Conservation (phyloP, 2,329 filamentous ascomycete genomes). For the Paecilomyces niveus region DNA sequence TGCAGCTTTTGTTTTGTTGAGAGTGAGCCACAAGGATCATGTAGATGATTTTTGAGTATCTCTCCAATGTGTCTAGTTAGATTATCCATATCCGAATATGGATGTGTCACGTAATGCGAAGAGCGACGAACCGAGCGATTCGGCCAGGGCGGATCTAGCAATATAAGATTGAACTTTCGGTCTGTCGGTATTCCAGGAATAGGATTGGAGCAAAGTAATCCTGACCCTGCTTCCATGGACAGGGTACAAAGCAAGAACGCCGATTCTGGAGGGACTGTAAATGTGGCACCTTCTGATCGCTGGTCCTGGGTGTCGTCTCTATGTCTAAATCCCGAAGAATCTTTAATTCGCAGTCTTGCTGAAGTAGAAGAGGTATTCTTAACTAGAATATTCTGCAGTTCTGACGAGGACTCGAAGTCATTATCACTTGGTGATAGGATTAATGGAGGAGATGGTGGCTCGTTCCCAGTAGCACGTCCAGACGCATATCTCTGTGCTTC, state of each 20-base stretch:
- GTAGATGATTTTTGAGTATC: slow-evolving; percentile 39
- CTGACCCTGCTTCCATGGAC: slow-evolving; percentile 12
- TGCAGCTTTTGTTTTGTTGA: slow-evolving; percentile 15
- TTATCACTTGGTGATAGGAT: slow-evolving; percentile 28
- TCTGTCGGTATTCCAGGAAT: slow-evolving; percentile 13
- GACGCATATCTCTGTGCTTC: not conserved
- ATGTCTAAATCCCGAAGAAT: slow-evolving; percentile 11
- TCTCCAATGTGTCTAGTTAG: slow-evolving; percentile 31
- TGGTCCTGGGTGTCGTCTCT: not conserved
- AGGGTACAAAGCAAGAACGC: slow-evolving; percentile 39
- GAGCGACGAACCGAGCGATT: slow-evolving; percentile 53
- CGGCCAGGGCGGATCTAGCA: slow-evolving; percentile 59
- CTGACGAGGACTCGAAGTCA: slow-evolving; percentile 16
- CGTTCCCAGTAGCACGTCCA: not conserved
- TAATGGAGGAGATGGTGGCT: slow-evolving; percentile 16
- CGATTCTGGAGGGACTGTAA: slow-evolving; percentile 43
- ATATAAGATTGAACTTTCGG: slow-evolving; percentile 49
- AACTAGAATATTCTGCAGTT: slow-evolving; percentile 17
- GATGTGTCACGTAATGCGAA: slow-evolving; percentile 37
- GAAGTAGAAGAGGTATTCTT: slow-evolving; percentile 22
- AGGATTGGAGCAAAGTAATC: slow-evolving; percentile 5
- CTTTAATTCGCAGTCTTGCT: slow-evolving; percentile 9
- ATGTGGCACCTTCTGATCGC: slow-evolving; percentile 6
- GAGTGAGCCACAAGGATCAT: slow-evolving; percentile 16
- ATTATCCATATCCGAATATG: slow-evolving; percentile 19